Base-by-base conservation (phyloP, 1,139 yeast species). In the Neolecta irregularis region DNA sequence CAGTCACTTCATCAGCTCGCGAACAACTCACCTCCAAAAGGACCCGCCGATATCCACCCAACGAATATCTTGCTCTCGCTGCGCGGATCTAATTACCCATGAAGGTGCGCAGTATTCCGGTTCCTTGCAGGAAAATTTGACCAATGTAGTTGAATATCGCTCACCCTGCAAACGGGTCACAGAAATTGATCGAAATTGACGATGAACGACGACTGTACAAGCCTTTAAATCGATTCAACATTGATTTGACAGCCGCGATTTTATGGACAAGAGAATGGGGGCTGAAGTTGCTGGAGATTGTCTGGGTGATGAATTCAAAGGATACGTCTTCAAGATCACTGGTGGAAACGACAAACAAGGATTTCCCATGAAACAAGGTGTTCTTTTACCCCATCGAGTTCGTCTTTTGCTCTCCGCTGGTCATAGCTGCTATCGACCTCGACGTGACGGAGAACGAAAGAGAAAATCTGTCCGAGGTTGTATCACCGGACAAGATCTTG, bases 331-430 rank as follows among this genome's bases (percentile, higher is more conserved):
- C 80, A 88, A 75, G 74, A 85, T 88, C 67, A 70, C 96, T 56
- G 98, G 98, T 63, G 98, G 98, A 77, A 91, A 91, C 79, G 98
- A 88, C 73, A 88, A 88, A 72, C 98, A 88, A 74, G 98, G 98
- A 73, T 91, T 88, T 94, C 96, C 98, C 70, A 88, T 91, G 98
- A 88, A 85, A 69, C 98, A 88, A 72, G 51, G 51, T 35, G 98
- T 88, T 52, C 72, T 88, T 75, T 92, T 81, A 73, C 96, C 98
- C 68, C 81, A 92, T 75, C 92, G 98, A 78, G 96, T 91, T 58
- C 83, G 80, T 66, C 76, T 88, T 59, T 74, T 91, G 63, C 73
- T 88, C 63, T 64, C 93, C 56, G 75, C 80, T 69, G 94, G 92
- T 60, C 79, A 72, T 74, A 80, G 95, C 59, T 85, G 96, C 76